Base-by-base conservation (phyloP, 2,329 filamentous ascomycete genomes). In the Colletotrichum tropicicola region DNA sequence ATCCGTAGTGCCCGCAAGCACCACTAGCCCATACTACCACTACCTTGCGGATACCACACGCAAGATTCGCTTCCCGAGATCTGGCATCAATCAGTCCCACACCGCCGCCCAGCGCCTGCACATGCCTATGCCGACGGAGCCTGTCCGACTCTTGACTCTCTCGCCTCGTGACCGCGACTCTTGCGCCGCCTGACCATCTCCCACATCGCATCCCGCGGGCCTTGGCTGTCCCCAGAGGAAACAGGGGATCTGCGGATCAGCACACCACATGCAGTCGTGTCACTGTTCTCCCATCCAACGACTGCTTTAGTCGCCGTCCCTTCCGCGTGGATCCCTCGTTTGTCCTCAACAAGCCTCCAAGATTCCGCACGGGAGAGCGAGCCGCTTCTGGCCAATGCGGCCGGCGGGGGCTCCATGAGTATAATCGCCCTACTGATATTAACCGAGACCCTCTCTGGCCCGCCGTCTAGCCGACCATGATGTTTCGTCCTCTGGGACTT, bases 51-150 rank as follows among this genome's bases (percentile, higher is more conserved):
- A n/a, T n/a, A n/a, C 49, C 52, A 5, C 28, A 37, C n/a, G 21
- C 56, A 60, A 60, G 32, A 60, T 60, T 43, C 32, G 57, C 48
- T 54, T 54, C 32, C 45, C 48, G 30, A 51, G 53, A 58, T 62
- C 47, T 41, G 27, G 27, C 48, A 59, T 41, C 55, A 41, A 7
- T n/a, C 13, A 43, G 15, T 19, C 30, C 27, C 35, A 62, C 52
- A 35, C 27, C 28, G 15, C 25, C 35, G 15, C 28, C 51, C 10
- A n/a, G 32, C 45, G 4, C 15, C 23, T n/a, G n/a, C 30, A 12
- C 19, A 35, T 43, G 19, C 25, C 41, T 45, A 10, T 45, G 41
- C 19, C 19, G 17, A 32, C 47, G 39, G 39, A 23, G 15, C 45
- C 21, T 28, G 28, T 25, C 23, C 30, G 10, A 10, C 8, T n/a